Evolutionary conservation across 225 moss, liverwort and hornwort genomes (phyloP).

Genomic region (Antitrichia curtipendula): DNA sequence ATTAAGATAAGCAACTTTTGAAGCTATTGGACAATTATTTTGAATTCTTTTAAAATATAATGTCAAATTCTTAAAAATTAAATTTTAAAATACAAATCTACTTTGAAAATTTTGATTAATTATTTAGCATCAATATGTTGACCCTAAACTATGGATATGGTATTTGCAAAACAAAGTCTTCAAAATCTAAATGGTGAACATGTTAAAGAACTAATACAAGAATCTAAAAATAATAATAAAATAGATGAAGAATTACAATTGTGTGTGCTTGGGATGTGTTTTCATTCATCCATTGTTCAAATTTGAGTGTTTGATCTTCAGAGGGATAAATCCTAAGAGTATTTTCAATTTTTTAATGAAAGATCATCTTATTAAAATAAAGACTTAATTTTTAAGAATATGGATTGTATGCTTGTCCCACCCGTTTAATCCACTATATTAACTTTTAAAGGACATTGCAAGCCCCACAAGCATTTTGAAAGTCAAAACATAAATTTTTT

Average conservation of each 20-base stretch:
- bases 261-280: accelerated
- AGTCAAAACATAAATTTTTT: too few relatives aligned
- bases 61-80: too few relatives aligned
- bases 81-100: too few relatives aligned
- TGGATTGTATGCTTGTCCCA: accelerated
- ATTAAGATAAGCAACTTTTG: too few relatives aligned
- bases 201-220: neutral
- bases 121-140: too few relatives aligned
- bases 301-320: accelerated
- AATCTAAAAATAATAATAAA: neutral
- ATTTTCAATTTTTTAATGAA: accelerated
- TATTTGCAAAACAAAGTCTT: neutral
- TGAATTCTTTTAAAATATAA: too few relatives aligned
- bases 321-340: neutral
- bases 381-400: accelerated
- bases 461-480: too few relatives aligned
- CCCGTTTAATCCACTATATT: accelerated
- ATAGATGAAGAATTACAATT: neutral
- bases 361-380: neutral
- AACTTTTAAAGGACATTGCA: too few relatives aligned
- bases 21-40: too few relatives aligned
- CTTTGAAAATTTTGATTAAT: too few relatives aligned
- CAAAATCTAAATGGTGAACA: neutral
- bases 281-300: neutral
- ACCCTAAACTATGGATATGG: too few relatives aligned